Conservation (phyloP, 257 asterid genomes). For the Gynochthodes officinalis region DNA sequence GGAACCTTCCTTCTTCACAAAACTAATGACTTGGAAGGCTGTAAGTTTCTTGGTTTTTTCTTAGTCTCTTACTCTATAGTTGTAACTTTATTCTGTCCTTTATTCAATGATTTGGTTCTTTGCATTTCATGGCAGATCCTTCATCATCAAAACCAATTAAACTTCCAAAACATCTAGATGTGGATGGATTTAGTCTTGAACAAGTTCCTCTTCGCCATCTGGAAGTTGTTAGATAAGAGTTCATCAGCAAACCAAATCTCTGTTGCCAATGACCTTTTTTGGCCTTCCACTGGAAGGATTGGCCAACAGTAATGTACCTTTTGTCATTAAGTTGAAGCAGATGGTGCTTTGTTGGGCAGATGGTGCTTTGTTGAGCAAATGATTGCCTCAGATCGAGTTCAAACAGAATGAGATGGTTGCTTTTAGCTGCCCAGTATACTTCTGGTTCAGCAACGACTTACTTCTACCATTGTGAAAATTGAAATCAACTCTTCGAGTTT, state of each 20-base stretch:
- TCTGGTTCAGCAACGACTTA: neutral
- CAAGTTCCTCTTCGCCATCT: conserved; percentile 28
- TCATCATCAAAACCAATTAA: conserved; percentile 8
- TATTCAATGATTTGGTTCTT: neutral
- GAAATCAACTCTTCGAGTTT: neutral
- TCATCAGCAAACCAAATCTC: neutral
- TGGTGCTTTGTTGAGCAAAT: no score
- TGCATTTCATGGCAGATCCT: conserved; percentile 18
- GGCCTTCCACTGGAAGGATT: neutral
- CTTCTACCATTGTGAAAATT: neutral
- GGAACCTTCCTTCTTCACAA: conserved; percentile 44
- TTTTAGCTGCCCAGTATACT: neutral
- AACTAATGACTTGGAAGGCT: conserved; percentile 33
- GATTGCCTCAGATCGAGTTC: neutral
- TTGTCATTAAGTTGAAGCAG: neutral
- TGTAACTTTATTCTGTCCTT: neutral
- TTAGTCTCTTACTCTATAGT: no score
- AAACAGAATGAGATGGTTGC: neutral
- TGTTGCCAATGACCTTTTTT: neutral
- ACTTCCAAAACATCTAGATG: conserved; percentile 20
- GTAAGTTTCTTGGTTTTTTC: conserved; percentile 9
- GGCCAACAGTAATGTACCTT: neutral
- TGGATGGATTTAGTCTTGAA: conserved; percentile 20
- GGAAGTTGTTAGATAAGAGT: conserved; percentile 11
- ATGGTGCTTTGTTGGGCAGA: neutral